Conservation (phyloP, 805 yeast species). For the Ascoidea rubescens region DNA sequence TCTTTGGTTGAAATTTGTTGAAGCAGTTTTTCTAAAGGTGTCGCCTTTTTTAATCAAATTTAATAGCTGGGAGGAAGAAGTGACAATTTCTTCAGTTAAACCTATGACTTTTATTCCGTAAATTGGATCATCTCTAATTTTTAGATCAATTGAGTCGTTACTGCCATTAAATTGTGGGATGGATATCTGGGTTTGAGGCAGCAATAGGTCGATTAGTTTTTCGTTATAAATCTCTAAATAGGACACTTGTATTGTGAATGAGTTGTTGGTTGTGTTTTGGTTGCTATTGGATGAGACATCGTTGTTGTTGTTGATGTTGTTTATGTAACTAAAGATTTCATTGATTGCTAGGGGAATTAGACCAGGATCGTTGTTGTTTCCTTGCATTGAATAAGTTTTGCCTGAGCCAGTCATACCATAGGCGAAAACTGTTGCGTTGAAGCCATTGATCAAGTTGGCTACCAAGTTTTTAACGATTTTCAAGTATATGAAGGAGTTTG, state of each 20-base stretch:
- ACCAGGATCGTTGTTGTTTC: conserved; percentile 48
- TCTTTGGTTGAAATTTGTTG: conserved; percentile 79
- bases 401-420: conserved; percentile 95
- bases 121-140: conserved; percentile 61
- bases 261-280: conserved; percentile 14
- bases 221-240: conserved; percentile 86
- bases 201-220: conserved; percentile 62
- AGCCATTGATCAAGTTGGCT: conserved; percentile 52
- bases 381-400: conserved; percentile 80
- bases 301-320: conserved; percentile 4
- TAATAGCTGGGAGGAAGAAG: conserved; percentile 44
- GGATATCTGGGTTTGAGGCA: conserved; percentile 20
- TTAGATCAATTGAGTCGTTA: conserved; percentile 35
- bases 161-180: conserved; percentile 3
- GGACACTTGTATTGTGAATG: conserved; percentile 41
- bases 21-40: conserved; percentile 60
- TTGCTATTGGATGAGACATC: conserved; percentile 13
- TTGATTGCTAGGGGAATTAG: conserved; percentile 55
- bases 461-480: conserved; percentile 39
- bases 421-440: conserved; percentile 81
- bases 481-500: conserved; percentile 50
- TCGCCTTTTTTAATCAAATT: conserved; percentile 57
- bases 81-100: conserved; percentile 45
- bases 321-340: conserved; percentile 38
- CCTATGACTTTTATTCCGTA: conserved; percentile 70